Evolutionary conservation across 2,329 filamentous ascomycete genomes (phyloP), one percentile per base, ranked within the genome.

Genomic region (Boeremia lycopersici): DNA sequence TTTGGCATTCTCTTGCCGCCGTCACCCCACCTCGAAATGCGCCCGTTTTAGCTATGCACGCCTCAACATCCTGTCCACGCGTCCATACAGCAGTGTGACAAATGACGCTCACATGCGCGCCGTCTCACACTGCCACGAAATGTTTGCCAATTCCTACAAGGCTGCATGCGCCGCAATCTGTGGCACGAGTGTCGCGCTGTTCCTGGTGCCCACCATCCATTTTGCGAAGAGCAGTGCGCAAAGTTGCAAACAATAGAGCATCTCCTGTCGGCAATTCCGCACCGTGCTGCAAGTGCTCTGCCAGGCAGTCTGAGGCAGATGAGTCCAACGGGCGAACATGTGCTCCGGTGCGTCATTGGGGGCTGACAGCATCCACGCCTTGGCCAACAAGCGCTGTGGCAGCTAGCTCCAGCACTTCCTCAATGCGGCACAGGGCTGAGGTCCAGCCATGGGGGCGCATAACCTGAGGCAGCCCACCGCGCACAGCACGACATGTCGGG

Each of bases 371-470:
- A 49, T 40, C 45, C 52, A 55, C 52, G 17, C 8, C 12, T 44
- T 36, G 40, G 45, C 39, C 39, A 11, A 41, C 10, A 46, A 42
- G 46, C 46, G 52, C 29, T 36, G 36, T 26, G 15, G 36, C 39
- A 31, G 35, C 51, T 34, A 54, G 51, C 51, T 55, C 41, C 42
- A 45, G 52, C 52, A 50, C 41, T 10, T 30, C 28, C 25, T 33
- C 36, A 26, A 48, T 33, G 38, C 23, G 28, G 39, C 35, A 43
- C 45, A 45, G 25, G 34, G 51, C 51, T 55, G 52, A 55, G 52
- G 41, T 40, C 19, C 40, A 48, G 52, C 40, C 34, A 25, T 49
- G 29, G 23, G 45, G 52, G 35, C 41, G 46, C 36, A 29, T 29
- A 19, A 40, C 43, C 43, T 41, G 52, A 41, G 29, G 40, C 44